Base-by-base conservation (phyloP, 139 green algal species). In the Chlamydomonas eustigma region DNA sequence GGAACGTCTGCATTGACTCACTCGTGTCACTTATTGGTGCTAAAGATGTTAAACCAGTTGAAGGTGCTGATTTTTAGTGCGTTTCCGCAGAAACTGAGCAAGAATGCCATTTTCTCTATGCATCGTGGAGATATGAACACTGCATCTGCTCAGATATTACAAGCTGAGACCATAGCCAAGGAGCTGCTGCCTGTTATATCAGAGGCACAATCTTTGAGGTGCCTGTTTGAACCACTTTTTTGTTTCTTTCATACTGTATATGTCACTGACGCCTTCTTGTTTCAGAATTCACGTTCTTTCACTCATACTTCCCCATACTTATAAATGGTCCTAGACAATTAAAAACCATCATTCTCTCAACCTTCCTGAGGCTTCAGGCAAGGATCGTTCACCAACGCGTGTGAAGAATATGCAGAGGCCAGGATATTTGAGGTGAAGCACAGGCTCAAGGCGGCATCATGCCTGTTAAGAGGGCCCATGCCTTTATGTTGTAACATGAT, bases 41-140 rank as follows among this genome's bases (percentile, higher is more conserved):
- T n/a, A n/a, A n/a, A n/a, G n/a, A n/a, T n/a, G n/a, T n/a, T n/a
- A n/a, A n/a, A n/a, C n/a, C n/a, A n/a, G n/a, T n/a, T n/a, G n/a
- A n/a, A n/a, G n/a, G n/a, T n/a, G n/a, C n/a, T n/a, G n/a, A 18
- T 58, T 18, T 58, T 18, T 18, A 28, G 12, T 58, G 12, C 44
- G 18, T 18, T 58, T 12, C 44, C 18, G 6, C 65, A 72, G 65
- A 72, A 72, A 22, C 65, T 44, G 3, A 50, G 33, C 4, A 72
- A 72, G 65, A 72, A 72, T 39, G 65, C 65, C 65, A 72, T 72
- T 34, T 72, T 72, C 65, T 72, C 65, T 6, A 6, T 72, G 33
- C 65, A 72, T 34, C 65, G 65, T 44, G 65, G 65, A 6, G 65
- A 72, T 31, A 6, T 72, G 18, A 34, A 39, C 33, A 34, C 33